Evolutionary conservation across 2,329 filamentous ascomycete species (phyloP).

Genomic region (Colletotrichum echinochloae): DNA sequence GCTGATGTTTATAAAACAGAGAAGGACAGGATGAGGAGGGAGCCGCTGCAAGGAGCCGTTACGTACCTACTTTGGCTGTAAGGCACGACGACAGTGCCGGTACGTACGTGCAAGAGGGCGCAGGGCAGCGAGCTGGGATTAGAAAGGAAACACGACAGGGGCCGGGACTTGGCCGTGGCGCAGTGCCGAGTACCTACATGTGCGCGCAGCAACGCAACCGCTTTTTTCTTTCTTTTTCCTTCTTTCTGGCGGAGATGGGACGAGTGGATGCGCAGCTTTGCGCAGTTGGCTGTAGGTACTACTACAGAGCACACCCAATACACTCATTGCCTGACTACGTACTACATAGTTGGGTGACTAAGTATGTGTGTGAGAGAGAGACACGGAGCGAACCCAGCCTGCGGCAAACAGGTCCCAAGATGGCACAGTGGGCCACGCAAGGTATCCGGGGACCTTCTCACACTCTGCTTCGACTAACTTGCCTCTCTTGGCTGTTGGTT

Average conservation of each 20-base stretch:
- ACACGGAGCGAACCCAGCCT: background rate
- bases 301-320: background rate
- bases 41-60: constrained; percentile 13
- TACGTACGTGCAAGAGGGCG: constrained; percentile 33
- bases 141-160: constrained; percentile 25
- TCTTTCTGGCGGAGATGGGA: constrained; percentile 37
- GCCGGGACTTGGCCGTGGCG: constrained; percentile 37
- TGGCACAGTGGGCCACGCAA: background rate
- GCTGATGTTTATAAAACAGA: constrained; percentile 40
- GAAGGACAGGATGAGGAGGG: background rate
- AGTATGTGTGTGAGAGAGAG: background rate
- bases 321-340: too few species aligned
- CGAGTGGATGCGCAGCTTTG: constrained; percentile 24
- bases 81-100: constrained; percentile 16
- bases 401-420: background rate
- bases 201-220: constrained; percentile 4
- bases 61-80: constrained; percentile 25
- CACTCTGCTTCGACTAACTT: background rate
- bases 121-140: constrained; percentile 26
- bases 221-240: background rate
- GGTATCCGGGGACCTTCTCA: background rate
- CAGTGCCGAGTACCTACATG: constrained; percentile 23
- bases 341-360: background rate
- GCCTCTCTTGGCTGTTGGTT: background rate
- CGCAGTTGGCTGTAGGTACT: background rate